A percentile compares a stretch with the other conserved stretches of the same genome.
Evolutionary conservation across 2,329 filamentous ascomycete species (phyloP).

Genomic region (Sporothrix curviconia): DNA sequence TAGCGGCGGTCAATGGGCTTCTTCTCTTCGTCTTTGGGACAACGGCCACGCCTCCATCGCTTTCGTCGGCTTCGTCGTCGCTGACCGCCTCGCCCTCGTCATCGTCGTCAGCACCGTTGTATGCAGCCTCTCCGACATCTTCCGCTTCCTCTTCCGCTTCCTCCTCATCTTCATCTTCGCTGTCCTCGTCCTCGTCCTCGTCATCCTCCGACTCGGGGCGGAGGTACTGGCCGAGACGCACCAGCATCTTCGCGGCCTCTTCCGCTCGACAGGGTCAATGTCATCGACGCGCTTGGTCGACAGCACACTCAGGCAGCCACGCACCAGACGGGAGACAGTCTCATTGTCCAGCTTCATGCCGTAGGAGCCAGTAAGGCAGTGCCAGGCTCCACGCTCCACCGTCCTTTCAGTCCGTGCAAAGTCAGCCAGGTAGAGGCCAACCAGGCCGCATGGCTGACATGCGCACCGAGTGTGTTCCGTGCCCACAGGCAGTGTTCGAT

Average conservation of each 20-base stretch:
- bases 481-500: constrained; percentile 64
- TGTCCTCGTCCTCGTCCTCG: constrained; percentile 37
- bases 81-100: constrained; percentile 32
- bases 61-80: constrained; percentile 29
- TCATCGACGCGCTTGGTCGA: constrained; percentile 45
- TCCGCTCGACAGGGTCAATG: constrained; percentile 63
- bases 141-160: constrained; percentile 37
- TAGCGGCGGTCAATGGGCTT: constrained; percentile 35
- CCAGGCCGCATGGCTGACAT: constrained; percentile 65
- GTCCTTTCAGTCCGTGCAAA: constrained; percentile 45
- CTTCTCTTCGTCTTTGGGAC: too few species aligned
- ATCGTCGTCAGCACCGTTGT: constrained; percentile 35
- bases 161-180: constrained; percentile 31
- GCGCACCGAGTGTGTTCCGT: constrained; percentile 68
- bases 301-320: constrained; percentile 46
- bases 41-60: background rate
- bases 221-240: constrained; percentile 67
- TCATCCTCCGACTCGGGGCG: constrained; percentile 46
- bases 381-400: background rate
- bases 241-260: constrained; percentile 72
- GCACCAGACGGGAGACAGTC: constrained; percentile 55
- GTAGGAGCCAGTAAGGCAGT: constrained; percentile 47
- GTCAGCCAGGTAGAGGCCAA: constrained; percentile 73
- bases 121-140: constrained; percentile 32
- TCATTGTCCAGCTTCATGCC: constrained; percentile 62